A percentile compares a stretch with the other conserved stretches of the same genome.
These are phyloP conservation scores for Abrus pulchellus DNA, from an alignment of 306 rosid species.

Conservation along the genomic window DNA sequence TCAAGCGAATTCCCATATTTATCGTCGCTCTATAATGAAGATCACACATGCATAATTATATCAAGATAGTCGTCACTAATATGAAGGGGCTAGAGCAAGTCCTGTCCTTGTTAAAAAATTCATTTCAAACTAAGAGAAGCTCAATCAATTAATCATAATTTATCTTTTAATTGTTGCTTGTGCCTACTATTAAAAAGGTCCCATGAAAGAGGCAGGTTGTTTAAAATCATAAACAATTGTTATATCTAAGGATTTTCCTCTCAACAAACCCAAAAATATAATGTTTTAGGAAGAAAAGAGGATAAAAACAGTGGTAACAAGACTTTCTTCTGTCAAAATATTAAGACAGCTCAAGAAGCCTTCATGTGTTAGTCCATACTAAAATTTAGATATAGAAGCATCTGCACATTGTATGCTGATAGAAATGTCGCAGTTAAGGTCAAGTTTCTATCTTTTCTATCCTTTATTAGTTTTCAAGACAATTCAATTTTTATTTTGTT, in stretches of 20 bases:
- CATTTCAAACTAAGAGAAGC: slow-evolving; percentile 2
- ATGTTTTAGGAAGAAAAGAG: neutral
- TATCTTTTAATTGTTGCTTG: slow-evolving; percentile 2
- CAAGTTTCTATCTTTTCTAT: no score
- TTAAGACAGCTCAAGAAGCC: slow-evolving; percentile 10
- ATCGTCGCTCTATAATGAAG: neutral
- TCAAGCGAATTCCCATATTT: neutral
- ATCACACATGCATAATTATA: neutral
- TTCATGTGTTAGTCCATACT: neutral
- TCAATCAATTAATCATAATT: slow-evolving; percentile 22
- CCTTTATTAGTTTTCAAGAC: no score
- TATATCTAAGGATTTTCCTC: neutral
- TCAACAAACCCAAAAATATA: neutral
- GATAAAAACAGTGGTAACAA: slow-evolving; percentile 1
- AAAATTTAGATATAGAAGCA: slow-evolving; percentile 37
- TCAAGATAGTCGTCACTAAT: neutral
- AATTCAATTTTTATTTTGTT: no score
- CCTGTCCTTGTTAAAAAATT: neutral
- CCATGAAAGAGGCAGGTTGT: neutral
- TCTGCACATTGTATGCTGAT: neutral
- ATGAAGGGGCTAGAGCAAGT: slow-evolving; percentile 30
- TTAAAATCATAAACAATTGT: slow-evolving; percentile 13
- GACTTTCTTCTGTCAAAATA: slow-evolving; percentile 1
- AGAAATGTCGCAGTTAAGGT: no score
- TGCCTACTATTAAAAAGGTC: neutral